Base-by-base conservation (phyloP, 495 filamentous ascomycete genomes). In the Xylaria venustula region DNA sequence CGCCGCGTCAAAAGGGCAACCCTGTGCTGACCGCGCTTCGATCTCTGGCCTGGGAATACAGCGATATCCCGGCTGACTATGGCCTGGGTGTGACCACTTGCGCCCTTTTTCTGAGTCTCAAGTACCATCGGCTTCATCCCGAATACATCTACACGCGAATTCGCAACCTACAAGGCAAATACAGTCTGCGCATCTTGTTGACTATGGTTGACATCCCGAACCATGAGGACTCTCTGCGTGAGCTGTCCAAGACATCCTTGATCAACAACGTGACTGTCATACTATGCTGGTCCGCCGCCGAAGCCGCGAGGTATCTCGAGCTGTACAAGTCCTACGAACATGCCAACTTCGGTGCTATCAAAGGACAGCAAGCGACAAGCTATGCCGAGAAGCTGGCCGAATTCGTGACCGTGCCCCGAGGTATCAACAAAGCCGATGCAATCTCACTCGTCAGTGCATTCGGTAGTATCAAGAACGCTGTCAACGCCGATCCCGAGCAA, bases 81-180 rank as follows among this genome's bases (percentile, higher is more conserved):
- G 89, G 90, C 8, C 79, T 99, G 2, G 94, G 94, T 5, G 67
- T 79, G 22, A 97, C 92, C 1, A 93, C 93, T 17, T 97, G 93
- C 63, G 92, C 90, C 1, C 79, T 99, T 7, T 99, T 98, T 67
- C 81, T 98, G 15, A 93, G 89, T 25, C 82, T 99, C 32, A 99
- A 99, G 74, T 99, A 99, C 74, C 94, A 98, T 73, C 91, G 94
- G 11, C 77, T 97, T 47, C 95, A 99, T 73, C 94, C 94, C 1
- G 94, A 98, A 74, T 99, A 99, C 77, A 90, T 99, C 69, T 97
- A 97, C 80, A 90, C 87, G 22, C 90, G 94, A 58, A 91, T 99
- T 61, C 85, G 87, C 46, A 83, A 83, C 34, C 77, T 99, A 8
- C 87, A 86, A 22, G 87, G 87, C 17, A 90, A 90, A 70, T 97